Conservation (phyloP, 2,329 filamentous ascomycete species). For the Tolypocladium amazonense region DNA sequence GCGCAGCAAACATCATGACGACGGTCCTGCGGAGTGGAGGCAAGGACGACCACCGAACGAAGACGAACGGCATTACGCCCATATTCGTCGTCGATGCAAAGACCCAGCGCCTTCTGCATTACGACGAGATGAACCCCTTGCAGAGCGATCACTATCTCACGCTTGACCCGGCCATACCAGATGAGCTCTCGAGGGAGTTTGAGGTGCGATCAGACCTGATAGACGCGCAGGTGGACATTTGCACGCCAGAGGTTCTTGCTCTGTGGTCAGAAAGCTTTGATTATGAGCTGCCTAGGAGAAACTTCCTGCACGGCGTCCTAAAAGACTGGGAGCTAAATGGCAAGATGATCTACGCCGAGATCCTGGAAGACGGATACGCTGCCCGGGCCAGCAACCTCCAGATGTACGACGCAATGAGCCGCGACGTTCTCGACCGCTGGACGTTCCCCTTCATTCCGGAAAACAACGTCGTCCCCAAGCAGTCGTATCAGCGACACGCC, state of each 20-base stretch:
- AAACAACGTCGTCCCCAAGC: constrained; percentile 69
- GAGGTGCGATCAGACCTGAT: constrained; percentile 81
- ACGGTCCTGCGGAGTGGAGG: constrained; percentile 78
- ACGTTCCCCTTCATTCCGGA: constrained; percentile 84
- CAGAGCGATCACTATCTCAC: constrained; percentile 54
- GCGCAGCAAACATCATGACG: constrained; percentile 97
- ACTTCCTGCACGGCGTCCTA: constrained; percentile 83
- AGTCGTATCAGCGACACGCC: constrained; percentile 62
- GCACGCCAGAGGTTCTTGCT: constrained; percentile 87
- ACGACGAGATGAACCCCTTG: constrained; percentile 75
- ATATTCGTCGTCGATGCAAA: constrained; percentile 79
- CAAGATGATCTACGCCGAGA: constrained; percentile 89
- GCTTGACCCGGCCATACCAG: constrained; percentile 71
- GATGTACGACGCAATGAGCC: constrained; percentile 81
- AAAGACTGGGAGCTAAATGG: constrained; percentile 97
- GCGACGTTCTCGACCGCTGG: constrained; percentile 79
- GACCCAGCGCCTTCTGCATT: constrained; percentile 77
- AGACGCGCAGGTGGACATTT: constrained; percentile 93
- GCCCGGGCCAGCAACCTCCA: constrained; percentile 77
- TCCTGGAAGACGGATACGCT: constrained; percentile 73
- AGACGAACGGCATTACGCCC: constrained; percentile 63
- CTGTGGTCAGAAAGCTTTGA: constrained; percentile 98
- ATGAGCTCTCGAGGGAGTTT: constrained; percentile 57
- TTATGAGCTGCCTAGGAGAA: constrained; percentile 78
- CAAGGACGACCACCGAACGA: constrained; percentile 59